Conservation (phyloP, 805 yeast species). For the Citeromyces matritensis region DNA sequence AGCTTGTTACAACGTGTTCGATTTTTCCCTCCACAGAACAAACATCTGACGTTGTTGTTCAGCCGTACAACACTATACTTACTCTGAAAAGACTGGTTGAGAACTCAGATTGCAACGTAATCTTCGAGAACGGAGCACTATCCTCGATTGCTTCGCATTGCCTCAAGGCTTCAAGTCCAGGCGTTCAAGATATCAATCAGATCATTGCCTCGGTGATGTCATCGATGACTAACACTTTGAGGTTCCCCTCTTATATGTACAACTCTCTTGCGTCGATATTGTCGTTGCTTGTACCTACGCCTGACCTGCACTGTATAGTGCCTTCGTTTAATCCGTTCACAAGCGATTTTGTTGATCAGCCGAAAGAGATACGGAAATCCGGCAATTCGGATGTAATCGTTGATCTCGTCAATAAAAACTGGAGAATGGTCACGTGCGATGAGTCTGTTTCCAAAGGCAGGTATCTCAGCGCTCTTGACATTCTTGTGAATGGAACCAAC, state of each 20-base stretch:
- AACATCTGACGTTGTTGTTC: conserved; percentile 93
- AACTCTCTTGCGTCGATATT: conserved; percentile 71
- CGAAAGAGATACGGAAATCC: conserved; percentile 43
- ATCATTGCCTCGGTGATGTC: conserved; percentile 77
- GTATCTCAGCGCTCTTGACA: conserved; percentile 59
- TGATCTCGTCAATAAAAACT: conserved; percentile 65
- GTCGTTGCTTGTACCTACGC: conserved; percentile 75
- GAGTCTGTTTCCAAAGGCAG: conserved; percentile 18
- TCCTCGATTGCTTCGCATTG: conserved; percentile 53
- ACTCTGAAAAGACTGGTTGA: conserved; percentile 74
- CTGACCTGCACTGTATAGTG: conserved; percentile 60
- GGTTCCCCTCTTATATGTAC: conserved; percentile 89
- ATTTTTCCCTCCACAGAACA: conserved; percentile 62
- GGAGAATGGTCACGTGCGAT: conserved; percentile 49
- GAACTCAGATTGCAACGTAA: conserved; percentile 75
- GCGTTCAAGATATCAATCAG: conserved; percentile 71
- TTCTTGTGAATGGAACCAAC: conserved; percentile 40
- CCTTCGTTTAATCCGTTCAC: conserved; percentile 73
- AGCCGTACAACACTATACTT: conserved; percentile 83
- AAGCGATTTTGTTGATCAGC: conserved; percentile 42
- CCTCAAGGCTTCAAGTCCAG: conserved; percentile 40
- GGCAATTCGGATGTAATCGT: conserved; percentile 78
- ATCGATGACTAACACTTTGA: conserved; percentile 69
- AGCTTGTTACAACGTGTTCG: conserved; percentile 70
- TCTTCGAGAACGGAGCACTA: conserved; percentile 82